Evolutionary conservation across 768 basidiomycete genomes (phyloP), one percentile per base, ranked within the genome.

Genomic region (Tricholoma furcatifolium): DNA sequence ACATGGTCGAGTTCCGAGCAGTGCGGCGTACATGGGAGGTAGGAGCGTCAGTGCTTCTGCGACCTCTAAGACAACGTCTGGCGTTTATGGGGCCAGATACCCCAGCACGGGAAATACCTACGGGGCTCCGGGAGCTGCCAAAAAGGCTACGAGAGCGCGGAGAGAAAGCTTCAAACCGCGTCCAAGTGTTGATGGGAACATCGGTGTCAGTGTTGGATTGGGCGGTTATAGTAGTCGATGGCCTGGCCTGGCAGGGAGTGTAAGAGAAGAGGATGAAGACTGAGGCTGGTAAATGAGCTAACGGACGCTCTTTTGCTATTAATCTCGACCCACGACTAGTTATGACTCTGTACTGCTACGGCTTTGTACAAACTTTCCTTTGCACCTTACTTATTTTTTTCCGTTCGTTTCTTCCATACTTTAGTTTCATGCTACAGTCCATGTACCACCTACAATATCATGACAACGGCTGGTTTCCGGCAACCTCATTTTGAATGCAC

Each of bases 141-240:
- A 73, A 65, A 85, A 83, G 61, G 76, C 78, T 27, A 68, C 76
- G 36, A 70, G 82, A 46, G 79, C 80, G 36, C 69, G 77, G 54
- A 76, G 86, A 57, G 90, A 93, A 71, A 93, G 90, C 67, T 93
- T 93, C 68, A 88, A 82, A 64, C 91, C 91, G 9, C 75, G 91
- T 32, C 81, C 88, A 39, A 92, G 90, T 60, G 68, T 83, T 17
- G 90, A 91, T 58, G 74, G 64, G 44, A 73, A 73, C 50, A 54
- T 63, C 35, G 62, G 62, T 17, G 52, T 57, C 42, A 58, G 66
- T 54, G 58, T 63, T 32, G 67, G 64, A 30, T 32, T 56, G 24
- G 61, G 61, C 27, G 65, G 64, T 43, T 61, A 62, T 27, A 56
- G 56, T 27, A 65, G 67, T 46, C 67, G 67, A 60, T 58, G 67